Evolutionary conservation across 2,329 filamentous ascomycete species (phyloP), one percentile per base, ranked within the genome.

Genomic region (Colletotrichum destructivum): DNA sequence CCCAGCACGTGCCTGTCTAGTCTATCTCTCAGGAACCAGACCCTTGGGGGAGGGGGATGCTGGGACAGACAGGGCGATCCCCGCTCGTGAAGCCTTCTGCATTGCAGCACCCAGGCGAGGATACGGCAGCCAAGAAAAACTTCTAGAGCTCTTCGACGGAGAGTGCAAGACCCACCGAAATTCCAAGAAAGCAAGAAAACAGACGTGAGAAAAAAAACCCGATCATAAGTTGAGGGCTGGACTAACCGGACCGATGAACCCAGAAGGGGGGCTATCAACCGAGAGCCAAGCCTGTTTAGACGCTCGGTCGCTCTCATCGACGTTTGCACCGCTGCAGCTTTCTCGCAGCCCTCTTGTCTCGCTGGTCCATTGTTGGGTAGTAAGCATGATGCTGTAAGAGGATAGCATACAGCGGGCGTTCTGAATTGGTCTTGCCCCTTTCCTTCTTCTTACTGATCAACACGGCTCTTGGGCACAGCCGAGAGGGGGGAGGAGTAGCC

Each of bases 391-490:
- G 15, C 31, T 16, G 15, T 2, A 23, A 38, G 38, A 61, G 31
- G n/a, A 11, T 18, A 61, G 26, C 40, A 26, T 26, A 44, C 11
- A 49, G 42, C 46, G 2, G 21, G 61, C n/a, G 40, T 23, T 13
- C 23, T 16, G 8, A 38, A 42, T 18, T 55, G 54, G 49, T 8
- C 21, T 40, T 11, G 35, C 35, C 35, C 35, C 35, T 38, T 11
- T 11, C 8, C 35, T 38, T 38, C 35, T 38, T 38, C 35, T 31
- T 23, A 40, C 52, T 69, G 69, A 71, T 71, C 69, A 69, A 40
- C 65, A 71, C 65, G 69, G 69, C 52, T 63, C 21, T 63, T 71
- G 51, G 21, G 31, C 40, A 55, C 59, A 69, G 52, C 69, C 69
- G 65, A 49, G 46, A 67, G 62, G 44, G 49, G n/a, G 23, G 40